Conservation (phyloP, 2,329 filamentous ascomycete species). For the Pseudocercospora musae region DNA sequence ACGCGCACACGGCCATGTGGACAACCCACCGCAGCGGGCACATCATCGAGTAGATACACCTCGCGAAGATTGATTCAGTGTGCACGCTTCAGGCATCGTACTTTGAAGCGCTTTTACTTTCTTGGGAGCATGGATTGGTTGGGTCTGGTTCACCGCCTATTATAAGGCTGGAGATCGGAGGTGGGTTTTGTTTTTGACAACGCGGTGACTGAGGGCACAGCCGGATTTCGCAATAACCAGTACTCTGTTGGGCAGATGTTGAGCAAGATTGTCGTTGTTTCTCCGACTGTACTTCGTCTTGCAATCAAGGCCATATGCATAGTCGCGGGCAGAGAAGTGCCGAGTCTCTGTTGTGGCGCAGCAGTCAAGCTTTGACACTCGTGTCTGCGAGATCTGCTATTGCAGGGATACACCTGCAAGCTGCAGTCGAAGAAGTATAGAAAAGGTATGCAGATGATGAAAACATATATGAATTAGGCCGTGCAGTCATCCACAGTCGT, state of each 20-base stretch:
- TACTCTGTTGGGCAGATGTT: conserved; percentile 37
- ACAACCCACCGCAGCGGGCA: not conserved
- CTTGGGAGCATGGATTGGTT: conserved; percentile 37
- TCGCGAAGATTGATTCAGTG: no score
- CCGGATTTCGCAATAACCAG: conserved; percentile 28
- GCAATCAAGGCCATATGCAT: no score
- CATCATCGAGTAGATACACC: no score
- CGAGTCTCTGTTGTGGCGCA: not conserved
- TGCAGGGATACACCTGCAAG: not conserved
- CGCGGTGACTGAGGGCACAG: conserved; percentile 28
- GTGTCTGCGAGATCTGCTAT: not conserved
- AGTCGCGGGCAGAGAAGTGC: not conserved
- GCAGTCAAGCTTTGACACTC: not conserved
- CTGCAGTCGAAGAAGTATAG: not conserved
- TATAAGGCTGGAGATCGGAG: conserved; percentile 36
- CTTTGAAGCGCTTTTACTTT: conserved; percentile 29
- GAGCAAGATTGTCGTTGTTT: conserved; percentile 24
- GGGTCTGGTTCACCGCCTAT: conserved; percentile 35
- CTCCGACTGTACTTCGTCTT: no score
- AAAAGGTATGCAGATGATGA: not conserved
- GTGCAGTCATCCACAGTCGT: not conserved
- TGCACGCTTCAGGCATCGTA: not conserved
- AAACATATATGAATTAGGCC: not conserved
- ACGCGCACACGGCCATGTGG: not conserved
- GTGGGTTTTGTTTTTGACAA: conserved; percentile 37